phyloP scores from a whole-genome alignment of 1,139 yeast species.

The Lodderomyces theae region DNA sequence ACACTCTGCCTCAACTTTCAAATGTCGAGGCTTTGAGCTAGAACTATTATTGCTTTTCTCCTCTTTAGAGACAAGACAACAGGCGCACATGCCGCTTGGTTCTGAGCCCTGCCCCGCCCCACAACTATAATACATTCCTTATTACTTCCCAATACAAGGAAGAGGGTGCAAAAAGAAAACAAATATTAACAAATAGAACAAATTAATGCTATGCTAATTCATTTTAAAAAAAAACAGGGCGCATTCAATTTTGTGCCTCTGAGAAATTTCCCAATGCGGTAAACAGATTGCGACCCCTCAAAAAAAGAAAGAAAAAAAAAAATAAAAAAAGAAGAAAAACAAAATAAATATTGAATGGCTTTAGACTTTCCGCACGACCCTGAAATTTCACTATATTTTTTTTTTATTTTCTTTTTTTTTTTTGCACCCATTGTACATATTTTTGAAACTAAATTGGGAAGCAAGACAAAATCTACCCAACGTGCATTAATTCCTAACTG shows the following conservation, averaged over 20 bases:
- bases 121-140: background rate
- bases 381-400: too few species aligned
- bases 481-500: background rate
- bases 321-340: background rate
- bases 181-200: too few species aligned
- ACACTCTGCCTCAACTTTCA: too few species aligned
- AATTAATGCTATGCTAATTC: background rate
- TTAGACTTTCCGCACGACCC: too few species aligned
- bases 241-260: background rate
- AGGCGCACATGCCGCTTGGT: background rate
- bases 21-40: background rate
- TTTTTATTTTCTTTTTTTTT: background rate
- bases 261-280: background rate
- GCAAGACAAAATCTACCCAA: background rate
- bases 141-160: background rate
- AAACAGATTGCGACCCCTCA: conserved; percentile 1
- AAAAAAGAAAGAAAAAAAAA: background rate
- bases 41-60: too few species aligned
- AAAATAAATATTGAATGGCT: too few species aligned
- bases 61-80: background rate
- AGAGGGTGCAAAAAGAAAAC: background rate
- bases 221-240: background rate
- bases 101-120: background rate
- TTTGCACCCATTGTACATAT: background rate
- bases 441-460: background rate